Base-by-base conservation (phyloP, 441 rosid species). In the Jatropha podagrica region DNA sequence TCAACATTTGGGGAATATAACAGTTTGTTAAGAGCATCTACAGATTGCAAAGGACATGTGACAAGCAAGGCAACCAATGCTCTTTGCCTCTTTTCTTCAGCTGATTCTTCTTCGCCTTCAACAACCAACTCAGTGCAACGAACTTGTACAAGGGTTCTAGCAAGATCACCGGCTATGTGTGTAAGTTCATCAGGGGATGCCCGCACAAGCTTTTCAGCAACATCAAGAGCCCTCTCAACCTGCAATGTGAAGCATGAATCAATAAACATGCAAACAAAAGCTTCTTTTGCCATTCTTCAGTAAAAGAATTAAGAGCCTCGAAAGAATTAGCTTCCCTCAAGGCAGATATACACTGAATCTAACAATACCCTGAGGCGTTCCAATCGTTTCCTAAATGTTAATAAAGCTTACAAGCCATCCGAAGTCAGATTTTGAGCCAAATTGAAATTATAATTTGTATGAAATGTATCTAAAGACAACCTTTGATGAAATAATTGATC, bases 61-160 rank as follows among this genome's bases (percentile, higher is more conserved):
- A 90, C 96, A 23, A 91, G 85, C 86, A 94, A 88, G 42, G 97
- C 95, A 66, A 89, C 84, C 83, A 96, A 85, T 63, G 99, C 91
- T 82, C 86, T 89, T 73, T 94, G 95, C 82, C 98, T 89, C 84
- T 91, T 96, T 84, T 94, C 98, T 85, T 96, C 98, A 79, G 96
- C 87, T 71, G 98, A 85, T 42, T 92, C 98, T 91, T 96, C 98
- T 85, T 96, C 99, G 48, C 96, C 99, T 83, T 94, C 98, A 18
- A 88, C 82, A 74, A 96, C 84, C 79, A 92, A 75, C 83, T 96
- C 89, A 78, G 91, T 90, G 88, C 98, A 96, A 74, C 95, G 99
- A 82, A 96, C 92, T 82, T 90, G 99, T 55, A 94, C 81, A 58
- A 96, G 94, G 81, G 83, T 84, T 81, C 93, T 91, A 74, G 81